Percentiles rank a stretch among this genome's conserved stretches.
Conservation (phyloP, 2,329 filamentous ascomycete genomes). For the Talaromyces islandicus region DNA sequence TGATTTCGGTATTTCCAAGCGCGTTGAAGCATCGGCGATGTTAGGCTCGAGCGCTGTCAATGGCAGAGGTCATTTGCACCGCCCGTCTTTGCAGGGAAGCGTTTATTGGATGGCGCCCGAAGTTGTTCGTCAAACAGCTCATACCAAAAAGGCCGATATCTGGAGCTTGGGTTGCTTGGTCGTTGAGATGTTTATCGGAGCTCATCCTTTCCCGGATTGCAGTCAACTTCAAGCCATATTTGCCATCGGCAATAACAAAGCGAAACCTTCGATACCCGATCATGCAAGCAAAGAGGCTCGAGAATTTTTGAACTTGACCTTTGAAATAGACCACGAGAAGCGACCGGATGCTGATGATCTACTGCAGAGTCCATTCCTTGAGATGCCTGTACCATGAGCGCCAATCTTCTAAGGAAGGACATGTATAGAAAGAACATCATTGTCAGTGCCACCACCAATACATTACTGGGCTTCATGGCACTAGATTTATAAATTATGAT, state of each 20-base stretch:
- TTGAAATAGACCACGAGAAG: constrained; percentile 91
- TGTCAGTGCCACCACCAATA: neutral
- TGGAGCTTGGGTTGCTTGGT: constrained; percentile 96
- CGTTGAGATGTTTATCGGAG: constrained; percentile 98
- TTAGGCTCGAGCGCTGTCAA: constrained; percentile 43
- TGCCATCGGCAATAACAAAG: constrained; percentile 87
- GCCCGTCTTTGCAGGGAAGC: constrained; percentile 81
- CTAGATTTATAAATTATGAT: neutral
- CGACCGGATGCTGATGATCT: constrained; percentile 88
- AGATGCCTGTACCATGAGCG: constrained; percentile 47
- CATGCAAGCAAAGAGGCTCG: constrained; percentile 77
- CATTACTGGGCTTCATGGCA: neutral
- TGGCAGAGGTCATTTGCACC: constrained; percentile 41
- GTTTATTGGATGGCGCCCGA: constrained; percentile 99
- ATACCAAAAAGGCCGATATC: constrained; percentile 97
- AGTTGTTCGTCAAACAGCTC: constrained; percentile 94
- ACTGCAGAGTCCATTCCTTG: constrained; percentile 74
- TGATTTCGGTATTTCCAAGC: constrained; percentile 98
- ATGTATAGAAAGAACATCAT: neutral
- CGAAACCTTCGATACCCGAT: constrained; percentile 81
- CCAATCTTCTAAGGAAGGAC: neutral
- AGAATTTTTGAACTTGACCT: constrained; percentile 79
- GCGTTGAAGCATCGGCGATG: constrained; percentile 85
- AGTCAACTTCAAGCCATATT: constrained; percentile 97
- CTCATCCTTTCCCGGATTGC: constrained; percentile 93